These are phyloP conservation scores for Magnolia kwangsiensis DNA, from an alignment of 164 flowering plant species.

Conservation along the genomic window DNA sequence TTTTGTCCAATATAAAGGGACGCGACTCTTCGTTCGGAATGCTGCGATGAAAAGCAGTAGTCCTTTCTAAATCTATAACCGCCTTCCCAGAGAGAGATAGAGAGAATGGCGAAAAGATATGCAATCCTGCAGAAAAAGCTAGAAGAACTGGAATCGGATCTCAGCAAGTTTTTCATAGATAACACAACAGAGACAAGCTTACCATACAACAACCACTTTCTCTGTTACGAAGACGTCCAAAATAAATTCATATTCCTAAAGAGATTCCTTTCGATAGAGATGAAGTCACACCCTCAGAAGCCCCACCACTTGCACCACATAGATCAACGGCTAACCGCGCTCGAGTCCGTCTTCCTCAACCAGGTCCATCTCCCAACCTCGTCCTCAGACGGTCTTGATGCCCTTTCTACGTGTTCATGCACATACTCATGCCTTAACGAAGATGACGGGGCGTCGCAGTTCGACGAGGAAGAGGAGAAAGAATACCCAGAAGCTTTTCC, in stretches of 20 bases:
- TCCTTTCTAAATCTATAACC: too few relatives aligned
- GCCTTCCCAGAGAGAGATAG: not conserved
- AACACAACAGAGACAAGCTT: not conserved
- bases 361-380: not conserved
- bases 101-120: not conserved
- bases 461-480: not conserved
- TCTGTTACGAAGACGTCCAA: not conserved
- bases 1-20: not conserved
- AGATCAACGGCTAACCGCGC: not conserved
- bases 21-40: not conserved
- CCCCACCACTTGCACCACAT: not conserved
- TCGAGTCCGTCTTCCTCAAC: not conserved
- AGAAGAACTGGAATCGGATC: conserved; percentile 1
- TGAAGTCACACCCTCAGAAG: not conserved
- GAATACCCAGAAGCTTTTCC: not conserved
- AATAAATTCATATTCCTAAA: not conserved
- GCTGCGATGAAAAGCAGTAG: not conserved
- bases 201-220: not conserved
- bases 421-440: not conserved
- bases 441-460: not conserved
- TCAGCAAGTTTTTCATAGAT: not conserved
- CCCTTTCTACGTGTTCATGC: not conserved
- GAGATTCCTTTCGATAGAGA: not conserved
- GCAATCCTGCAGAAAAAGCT: not conserved
- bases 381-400: not conserved